Conservation (phyloP, 768 basidiomycete genomes). For the Cytidiella melzeri region DNA sequence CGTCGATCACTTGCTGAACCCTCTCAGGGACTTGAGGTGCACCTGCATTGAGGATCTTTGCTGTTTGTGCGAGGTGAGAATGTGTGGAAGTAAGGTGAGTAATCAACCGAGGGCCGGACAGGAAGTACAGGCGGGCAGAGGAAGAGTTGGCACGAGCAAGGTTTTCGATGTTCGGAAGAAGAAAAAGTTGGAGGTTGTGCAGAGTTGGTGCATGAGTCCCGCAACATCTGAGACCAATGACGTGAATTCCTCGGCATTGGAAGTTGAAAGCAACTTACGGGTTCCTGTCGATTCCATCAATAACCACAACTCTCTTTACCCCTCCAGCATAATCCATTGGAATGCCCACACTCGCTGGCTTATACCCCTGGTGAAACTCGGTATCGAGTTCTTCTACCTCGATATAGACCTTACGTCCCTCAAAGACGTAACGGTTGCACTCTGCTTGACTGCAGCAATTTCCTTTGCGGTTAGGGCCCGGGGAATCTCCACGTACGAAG, state of each 20-base stretch:
- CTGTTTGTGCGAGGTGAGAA: conserved; percentile 44
- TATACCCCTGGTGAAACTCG: conserved; percentile 35
- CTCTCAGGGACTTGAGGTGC: conserved; percentile 62
- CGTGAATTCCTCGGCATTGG: neutral
- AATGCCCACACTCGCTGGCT: conserved; percentile 30
- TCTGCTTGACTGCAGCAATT: conserved; percentile 52
- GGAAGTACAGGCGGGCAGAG: conserved; percentile 74
- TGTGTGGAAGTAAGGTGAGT: conserved; percentile 55
- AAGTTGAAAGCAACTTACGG: conserved; percentile 43
- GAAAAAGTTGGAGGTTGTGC: conserved; percentile 64
- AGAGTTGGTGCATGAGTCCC: conserved; percentile 81
- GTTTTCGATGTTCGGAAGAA: conserved; percentile 63
- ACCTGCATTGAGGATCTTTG: conserved; percentile 63
- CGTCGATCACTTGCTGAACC: conserved; percentile 59
- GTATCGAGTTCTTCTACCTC: conserved; percentile 65
- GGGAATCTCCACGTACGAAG: conserved; percentile 74
- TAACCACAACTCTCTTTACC: conserved; percentile 73
- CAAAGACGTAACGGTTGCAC: conserved; percentile 63
- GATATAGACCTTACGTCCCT: conserved; percentile 62
- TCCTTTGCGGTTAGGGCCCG: conserved; percentile 61
- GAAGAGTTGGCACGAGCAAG: conserved; percentile 54
- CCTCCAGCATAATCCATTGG: conserved; percentile 73
- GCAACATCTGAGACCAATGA: conserved; percentile 48
- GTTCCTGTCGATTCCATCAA: conserved; percentile 77
- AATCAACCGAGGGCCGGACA: conserved; percentile 73